Evolutionary conservation across 176 grass and related monocot species (phyloP).

Genomic region (Carex cristatella): DNA sequence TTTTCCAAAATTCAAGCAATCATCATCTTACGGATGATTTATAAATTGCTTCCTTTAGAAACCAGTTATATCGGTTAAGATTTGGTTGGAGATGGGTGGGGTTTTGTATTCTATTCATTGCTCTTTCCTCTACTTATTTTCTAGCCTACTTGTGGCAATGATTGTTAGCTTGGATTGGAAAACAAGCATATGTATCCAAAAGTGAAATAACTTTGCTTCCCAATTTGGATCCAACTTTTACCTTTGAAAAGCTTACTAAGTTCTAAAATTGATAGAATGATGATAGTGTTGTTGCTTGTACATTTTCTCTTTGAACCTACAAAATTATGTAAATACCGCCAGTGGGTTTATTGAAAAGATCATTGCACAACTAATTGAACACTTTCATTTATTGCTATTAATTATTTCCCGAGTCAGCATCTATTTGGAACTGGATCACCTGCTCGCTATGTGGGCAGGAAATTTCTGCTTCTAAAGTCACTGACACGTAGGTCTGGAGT

Average conservation of each 20-base stretch:
- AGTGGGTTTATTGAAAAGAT: background rate
- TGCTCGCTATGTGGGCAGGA: too few relatives aligned
- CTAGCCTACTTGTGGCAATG: background rate
- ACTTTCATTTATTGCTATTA: background rate
- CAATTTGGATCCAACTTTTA: background rate
- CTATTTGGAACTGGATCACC: too few relatives aligned
- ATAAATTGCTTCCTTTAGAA: background rate
- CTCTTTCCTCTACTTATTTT: background rate
- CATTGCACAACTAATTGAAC: background rate
- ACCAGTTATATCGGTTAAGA: background rate
- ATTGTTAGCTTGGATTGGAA: constrained; percentile 9
- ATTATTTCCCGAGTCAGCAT: background rate
- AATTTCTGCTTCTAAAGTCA: too few relatives aligned
- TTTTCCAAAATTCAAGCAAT: background rate
- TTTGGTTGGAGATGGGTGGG: background rate
- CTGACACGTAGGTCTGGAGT: too few relatives aligned
- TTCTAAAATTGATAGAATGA: background rate
- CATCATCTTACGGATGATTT: background rate
- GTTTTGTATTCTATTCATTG: background rate
- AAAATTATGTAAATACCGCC: background rate
- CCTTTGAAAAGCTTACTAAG: background rate
- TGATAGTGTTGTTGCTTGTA: background rate
- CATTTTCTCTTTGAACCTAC: background rate
- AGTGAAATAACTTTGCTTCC: background rate
- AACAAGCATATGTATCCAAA: background rate